phyloP scores from a whole-genome alignment of 805 yeast species.

The Yamadazyma phyllophila region DNA sequence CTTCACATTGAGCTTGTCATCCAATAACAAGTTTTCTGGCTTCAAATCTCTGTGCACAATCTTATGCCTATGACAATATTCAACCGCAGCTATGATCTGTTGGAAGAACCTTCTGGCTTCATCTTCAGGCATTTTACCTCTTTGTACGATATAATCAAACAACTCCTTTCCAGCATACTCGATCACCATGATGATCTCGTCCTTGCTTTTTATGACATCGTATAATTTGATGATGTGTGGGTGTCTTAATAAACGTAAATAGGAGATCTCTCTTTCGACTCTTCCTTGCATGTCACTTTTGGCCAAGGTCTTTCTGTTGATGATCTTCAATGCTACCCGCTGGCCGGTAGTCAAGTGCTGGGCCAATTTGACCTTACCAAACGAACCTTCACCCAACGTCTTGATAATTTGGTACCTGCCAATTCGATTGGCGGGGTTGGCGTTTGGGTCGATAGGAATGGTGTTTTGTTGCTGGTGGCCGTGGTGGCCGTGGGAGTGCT shows the following conservation, averaged over 20 bases:
- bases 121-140: slow-evolving; percentile 87
- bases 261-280: slow-evolving; percentile 90
- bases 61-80: slow-evolving; percentile 93
- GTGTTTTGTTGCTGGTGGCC: slow-evolving; percentile 1
- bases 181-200: slow-evolving; percentile 95
- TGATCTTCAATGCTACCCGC: slow-evolving; percentile 88
- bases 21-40: slow-evolving; percentile 88
- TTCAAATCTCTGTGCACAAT: slow-evolving; percentile 95
- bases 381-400: slow-evolving; percentile 94
- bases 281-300: slow-evolving; percentile 97
- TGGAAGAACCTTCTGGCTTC: slow-evolving; percentile 94
- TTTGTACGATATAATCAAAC: slow-evolving; percentile 91
- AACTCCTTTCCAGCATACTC: slow-evolving; percentile 96
- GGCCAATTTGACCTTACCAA: slow-evolving; percentile 92
- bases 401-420: slow-evolving; percentile 93
- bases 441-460: slow-evolving; percentile 22
- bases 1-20: slow-evolving; percentile 87
- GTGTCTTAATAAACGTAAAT: slow-evolving; percentile 82
- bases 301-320: slow-evolving; percentile 87
- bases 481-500: slow-evolving; percentile 14
- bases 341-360: slow-evolving; percentile 89
- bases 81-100: slow-evolving; percentile 94
- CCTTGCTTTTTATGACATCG: slow-evolving; percentile 92
- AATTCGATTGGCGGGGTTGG: slow-evolving; percentile 49
- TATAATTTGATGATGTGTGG: slow-evolving; percentile 94